Conservation (phyloP, 2,329 filamentous ascomycete species). For the Cordyceps cicadae region DNA sequence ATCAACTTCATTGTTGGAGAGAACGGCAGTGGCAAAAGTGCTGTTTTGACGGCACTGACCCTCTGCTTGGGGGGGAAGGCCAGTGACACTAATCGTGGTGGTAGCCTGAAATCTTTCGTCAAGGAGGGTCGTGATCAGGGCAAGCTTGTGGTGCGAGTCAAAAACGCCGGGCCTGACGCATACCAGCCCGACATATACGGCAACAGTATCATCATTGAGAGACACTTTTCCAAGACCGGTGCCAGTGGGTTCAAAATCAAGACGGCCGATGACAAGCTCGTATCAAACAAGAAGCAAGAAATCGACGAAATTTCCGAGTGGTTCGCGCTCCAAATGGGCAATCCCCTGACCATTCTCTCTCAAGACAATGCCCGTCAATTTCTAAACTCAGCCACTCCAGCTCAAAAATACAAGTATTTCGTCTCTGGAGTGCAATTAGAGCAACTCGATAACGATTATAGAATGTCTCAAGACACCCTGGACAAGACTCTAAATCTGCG, state of each 20-base stretch:
- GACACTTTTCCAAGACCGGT: slow-evolving; percentile 70
- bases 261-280: slow-evolving; percentile 55
- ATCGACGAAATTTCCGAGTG: slow-evolving; percentile 91
- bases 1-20: slow-evolving; percentile 98
- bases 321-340: slow-evolving; percentile 89
- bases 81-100: slow-evolving; percentile 82
- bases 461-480: slow-evolving; percentile 68
- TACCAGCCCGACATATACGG: slow-evolving; percentile 80
- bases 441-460: slow-evolving; percentile 85
- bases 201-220: slow-evolving; percentile 79
- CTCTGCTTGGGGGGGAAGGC: slow-evolving; percentile 94
- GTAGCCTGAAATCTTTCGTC: slow-evolving; percentile 81
- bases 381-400: slow-evolving; percentile 71
- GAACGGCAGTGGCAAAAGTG: slow-evolving; percentile 97
- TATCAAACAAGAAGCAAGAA: slow-evolving; percentile 78
- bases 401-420: slow-evolving; percentile 94
- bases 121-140: slow-evolving; percentile 77
- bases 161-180: slow-evolving; percentile 78
- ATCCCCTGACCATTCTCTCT: slow-evolving; percentile 89
- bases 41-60: slow-evolving; percentile 84
- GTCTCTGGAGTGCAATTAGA: slow-evolving; percentile 90
- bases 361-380: slow-evolving; percentile 95
- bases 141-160: slow-evolving; percentile 73
- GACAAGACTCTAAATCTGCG: slow-evolving; percentile 48
- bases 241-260: slow-evolving; percentile 83